Percentiles rank a stretch among this genome's conserved stretches.
Evolutionary conservation across 371 early-diverging fungal species (phyloP).

Genomic region (Rhizopus arrhizus): DNA sequence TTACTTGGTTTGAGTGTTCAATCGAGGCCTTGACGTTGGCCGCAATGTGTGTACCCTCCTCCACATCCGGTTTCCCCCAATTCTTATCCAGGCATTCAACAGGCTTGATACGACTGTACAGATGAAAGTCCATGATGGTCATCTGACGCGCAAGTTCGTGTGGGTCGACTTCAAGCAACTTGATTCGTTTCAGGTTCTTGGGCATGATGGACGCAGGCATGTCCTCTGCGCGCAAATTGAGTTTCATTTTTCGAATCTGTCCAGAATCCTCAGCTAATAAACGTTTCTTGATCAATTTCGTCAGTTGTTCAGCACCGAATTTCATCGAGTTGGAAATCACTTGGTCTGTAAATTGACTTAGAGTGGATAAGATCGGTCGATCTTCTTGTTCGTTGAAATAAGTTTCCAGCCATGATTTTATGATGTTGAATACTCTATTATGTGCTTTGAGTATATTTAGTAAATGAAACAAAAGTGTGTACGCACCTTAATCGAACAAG

Average conservation of each 20-base stretch:
- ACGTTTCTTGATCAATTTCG: constrained; percentile 75
- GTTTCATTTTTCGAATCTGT: constrained; percentile 71
- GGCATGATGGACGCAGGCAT: constrained; percentile 78
- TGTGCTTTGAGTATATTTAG: background rate
- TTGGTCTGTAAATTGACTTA: constrained; percentile 80
- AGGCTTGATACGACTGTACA: constrained; percentile 72
- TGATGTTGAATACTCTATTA: constrained; percentile 79
- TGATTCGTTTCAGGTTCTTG: constrained; percentile 61
- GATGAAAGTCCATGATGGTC: constrained; percentile 74
- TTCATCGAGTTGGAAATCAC: constrained; percentile 75
- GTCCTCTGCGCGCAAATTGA: constrained; percentile 64
- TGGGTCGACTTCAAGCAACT: constrained; percentile 78
- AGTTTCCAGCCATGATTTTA: constrained; percentile 90
- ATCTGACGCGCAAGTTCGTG: constrained; percentile 86
- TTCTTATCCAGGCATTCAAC: constrained; percentile 80
- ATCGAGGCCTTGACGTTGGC: constrained; percentile 71
- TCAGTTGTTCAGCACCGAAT: constrained; percentile 72
- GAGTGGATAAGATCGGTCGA: constrained; percentile 58
- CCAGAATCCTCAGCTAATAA: constrained; percentile 62
- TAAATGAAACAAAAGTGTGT: background rate
- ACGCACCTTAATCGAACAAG: constrained; percentile 76
- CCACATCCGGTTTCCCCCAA: constrained; percentile 69
- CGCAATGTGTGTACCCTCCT: constrained; percentile 44
- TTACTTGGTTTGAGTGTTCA: constrained; percentile 70
- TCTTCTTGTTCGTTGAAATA: constrained; percentile 84